Percentiles rank a stretch among this genome's conserved stretches.
phyloP scores from a whole-genome alignment of 2,329 filamentous ascomycete species.

The Venturia carpophila region DNA sequence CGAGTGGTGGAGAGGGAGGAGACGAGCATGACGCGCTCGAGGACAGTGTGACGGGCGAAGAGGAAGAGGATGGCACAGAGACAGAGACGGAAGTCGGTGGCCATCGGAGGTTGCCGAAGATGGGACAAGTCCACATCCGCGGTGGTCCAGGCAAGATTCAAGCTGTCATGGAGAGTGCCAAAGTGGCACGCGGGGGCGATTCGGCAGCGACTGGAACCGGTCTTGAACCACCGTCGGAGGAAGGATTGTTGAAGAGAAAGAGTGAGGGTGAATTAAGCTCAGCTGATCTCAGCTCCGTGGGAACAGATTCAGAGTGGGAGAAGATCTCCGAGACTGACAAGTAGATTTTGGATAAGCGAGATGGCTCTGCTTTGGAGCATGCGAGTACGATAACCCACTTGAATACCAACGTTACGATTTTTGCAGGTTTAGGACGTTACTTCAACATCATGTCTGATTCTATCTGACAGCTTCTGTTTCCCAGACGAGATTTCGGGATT shows the following conservation, averaged over 20 bases:
- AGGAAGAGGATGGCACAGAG: constrained; percentile 13
- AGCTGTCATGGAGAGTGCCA: constrained; percentile 18
- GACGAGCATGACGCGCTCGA: constrained; percentile 11
- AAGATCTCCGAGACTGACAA: constrained; percentile 64
- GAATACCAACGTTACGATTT: background rate
- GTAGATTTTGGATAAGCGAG: background rate
- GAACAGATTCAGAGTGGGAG: constrained; percentile 94
- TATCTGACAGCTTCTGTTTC: background rate
- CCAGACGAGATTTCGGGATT: no score
- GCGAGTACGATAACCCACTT: constrained; percentile 5
- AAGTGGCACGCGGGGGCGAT: constrained; percentile 2
- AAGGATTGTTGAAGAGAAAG: constrained; percentile 35
- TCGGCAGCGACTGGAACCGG: constrained; percentile 12
- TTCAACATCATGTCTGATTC: background rate
- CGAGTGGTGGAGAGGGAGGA: constrained; percentile 14
- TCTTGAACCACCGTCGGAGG: constrained; percentile 28
- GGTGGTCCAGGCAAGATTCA: constrained; percentile 18
- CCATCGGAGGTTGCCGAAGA: constrained; percentile 19
- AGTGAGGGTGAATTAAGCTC: constrained; percentile 41
- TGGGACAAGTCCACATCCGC: constrained; percentile 3
- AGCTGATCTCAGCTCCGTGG: constrained; percentile 47
- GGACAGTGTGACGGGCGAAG: constrained; percentile 9
- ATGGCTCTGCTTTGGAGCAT: background rate
- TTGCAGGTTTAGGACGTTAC: background rate
- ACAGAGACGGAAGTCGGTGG: constrained; percentile 32